Percentiles rank a stretch among this genome's conserved stretches.
Evolutionary conservation across 2,329 filamentous ascomycete genomes (phyloP).

Genomic region (Fusarium nodosum): DNA sequence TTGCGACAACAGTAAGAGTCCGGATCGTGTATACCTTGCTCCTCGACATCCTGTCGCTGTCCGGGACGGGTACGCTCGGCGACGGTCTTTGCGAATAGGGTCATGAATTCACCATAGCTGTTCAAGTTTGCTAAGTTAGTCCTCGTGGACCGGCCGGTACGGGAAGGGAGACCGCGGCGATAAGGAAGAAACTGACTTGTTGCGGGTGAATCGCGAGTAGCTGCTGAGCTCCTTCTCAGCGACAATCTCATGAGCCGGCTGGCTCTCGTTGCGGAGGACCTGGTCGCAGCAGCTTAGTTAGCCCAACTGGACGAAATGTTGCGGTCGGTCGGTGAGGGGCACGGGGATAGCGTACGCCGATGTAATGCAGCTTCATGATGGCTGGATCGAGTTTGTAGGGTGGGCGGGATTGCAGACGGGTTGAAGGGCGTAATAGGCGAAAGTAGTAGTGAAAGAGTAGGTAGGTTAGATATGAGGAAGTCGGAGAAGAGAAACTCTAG

Average conservation of each 20-base stretch:
- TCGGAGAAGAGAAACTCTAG: conserved; percentile 21
- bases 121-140: conserved; percentile 33
- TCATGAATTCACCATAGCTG: conserved; percentile 77
- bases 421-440: conserved; percentile 1
- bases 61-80: conserved; percentile 87
- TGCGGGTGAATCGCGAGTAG: conserved; percentile 84
- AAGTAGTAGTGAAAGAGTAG: background rate
- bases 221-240: conserved; percentile 81
- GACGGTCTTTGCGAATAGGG: conserved; percentile 86
- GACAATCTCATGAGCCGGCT: conserved; percentile 82
- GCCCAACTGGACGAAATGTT: conserved; percentile 35
- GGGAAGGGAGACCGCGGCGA: background rate
- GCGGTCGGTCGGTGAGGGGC: conserved; percentile 48
- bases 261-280: conserved; percentile 84
- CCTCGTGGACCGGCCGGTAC: conserved; percentile 6
- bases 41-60: conserved; percentile 86
- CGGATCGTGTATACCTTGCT: conserved; percentile 69
- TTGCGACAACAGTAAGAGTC: background rate
- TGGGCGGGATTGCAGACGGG: conserved; percentile 4
- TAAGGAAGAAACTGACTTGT: conserved; percentile 66
- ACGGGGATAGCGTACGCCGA: conserved; percentile 74
- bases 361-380: conserved; percentile 89
- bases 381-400: conserved; percentile 12
- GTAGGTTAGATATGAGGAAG: conserved; percentile 26
- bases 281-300: conserved; percentile 56